Percentiles rank a stretch among this genome's conserved stretches.
phyloP scores from a whole-genome alignment of 805 yeast species.

The Sugiyamaella floridensis region DNA sequence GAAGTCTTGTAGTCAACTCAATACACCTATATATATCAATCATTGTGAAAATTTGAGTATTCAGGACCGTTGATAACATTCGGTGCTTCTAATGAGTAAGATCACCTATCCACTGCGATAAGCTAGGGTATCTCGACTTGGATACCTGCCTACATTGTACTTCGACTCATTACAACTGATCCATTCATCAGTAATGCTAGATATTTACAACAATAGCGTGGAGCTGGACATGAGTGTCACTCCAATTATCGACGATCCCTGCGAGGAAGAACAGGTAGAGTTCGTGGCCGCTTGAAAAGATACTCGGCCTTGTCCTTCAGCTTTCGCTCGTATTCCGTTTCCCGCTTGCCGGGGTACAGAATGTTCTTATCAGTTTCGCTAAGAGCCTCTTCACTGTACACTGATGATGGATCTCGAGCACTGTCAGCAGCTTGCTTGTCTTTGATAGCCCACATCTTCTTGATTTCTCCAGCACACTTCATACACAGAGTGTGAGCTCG shows the following conservation, averaged over 20 bases:
- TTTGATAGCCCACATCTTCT: conserved; percentile 53
- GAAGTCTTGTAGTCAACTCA: neutral
- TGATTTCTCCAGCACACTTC: conserved; percentile 83
- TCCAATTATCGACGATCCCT: neutral
- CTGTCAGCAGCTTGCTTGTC: conserved; percentile 20
- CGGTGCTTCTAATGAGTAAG: too few relatives aligned
- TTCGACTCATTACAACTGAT: too few relatives aligned
- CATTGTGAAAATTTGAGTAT: too few relatives aligned
- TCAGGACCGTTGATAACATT: too few relatives aligned
- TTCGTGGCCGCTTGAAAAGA: conserved; percentile 46
- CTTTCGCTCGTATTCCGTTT: conserved; percentile 38
- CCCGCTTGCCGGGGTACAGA: conserved; percentile 66
- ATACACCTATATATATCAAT: neutral
- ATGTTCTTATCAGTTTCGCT: conserved; percentile 57
- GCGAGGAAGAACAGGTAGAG: conserved; percentile 39
- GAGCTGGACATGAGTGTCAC: too few relatives aligned
- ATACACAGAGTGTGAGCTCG: conserved; percentile 87
- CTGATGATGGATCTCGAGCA: conserved; percentile 17
- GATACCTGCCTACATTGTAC: too few relatives aligned
- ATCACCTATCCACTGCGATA: too few relatives aligned
- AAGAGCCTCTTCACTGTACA: conserved; percentile 29
- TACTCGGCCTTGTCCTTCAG: conserved; percentile 50
- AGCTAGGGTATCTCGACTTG: too few relatives aligned
- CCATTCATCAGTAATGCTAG: neutral
- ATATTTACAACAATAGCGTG: too few relatives aligned